A percentile compares a stretch with the other conserved stretches of the same genome.
phyloP scores from a whole-genome alignment of 495 filamentous ascomycete genomes.

The Talaromyces stipitatus region DNA sequence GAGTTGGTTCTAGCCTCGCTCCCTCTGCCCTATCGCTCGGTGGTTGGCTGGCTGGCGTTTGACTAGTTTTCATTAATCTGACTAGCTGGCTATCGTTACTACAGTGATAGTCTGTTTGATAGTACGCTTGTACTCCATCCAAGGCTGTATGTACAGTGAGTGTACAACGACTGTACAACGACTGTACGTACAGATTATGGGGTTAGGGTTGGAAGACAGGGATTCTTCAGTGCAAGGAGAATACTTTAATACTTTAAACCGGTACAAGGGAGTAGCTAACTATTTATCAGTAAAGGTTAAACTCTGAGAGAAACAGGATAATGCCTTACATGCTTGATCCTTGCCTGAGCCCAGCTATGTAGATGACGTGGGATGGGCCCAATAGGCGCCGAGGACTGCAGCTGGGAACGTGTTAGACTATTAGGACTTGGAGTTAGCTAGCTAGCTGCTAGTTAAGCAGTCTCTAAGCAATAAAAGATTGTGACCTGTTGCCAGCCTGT shows the following conservation, averaged over 20 bases:
- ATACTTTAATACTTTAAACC: not conserved
- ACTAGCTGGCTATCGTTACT: not conserved
- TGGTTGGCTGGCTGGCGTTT: not conserved
- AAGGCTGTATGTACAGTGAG: too few relatives aligned
- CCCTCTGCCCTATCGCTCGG: not conserved
- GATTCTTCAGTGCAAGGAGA: not conserved
- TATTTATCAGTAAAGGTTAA: not conserved
- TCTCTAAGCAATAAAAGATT: too few relatives aligned
- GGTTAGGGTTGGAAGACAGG: not conserved
- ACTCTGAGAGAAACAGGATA: not conserved
- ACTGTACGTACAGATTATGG: not conserved
- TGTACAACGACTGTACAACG: too few relatives aligned
- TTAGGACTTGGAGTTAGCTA: not conserved
- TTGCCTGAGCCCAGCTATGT: constrained; percentile 1
- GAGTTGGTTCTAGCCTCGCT: not conserved
- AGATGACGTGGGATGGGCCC: constrained; percentile 1
- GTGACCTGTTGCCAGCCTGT: not conserved
- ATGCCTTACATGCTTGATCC: not conserved
- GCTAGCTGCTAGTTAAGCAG: too few relatives aligned
- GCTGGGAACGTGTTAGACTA: not conserved
- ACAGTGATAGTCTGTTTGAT: not conserved
- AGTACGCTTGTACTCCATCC: not conserved
- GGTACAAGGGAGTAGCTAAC: not conserved
- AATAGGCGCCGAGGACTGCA: not conserved
- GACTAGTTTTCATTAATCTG: not conserved